These are phyloP conservation scores for Tulasnella sp. DNA, from an alignment of 768 basidiomycete species.

Conservation along the genomic window DNA sequence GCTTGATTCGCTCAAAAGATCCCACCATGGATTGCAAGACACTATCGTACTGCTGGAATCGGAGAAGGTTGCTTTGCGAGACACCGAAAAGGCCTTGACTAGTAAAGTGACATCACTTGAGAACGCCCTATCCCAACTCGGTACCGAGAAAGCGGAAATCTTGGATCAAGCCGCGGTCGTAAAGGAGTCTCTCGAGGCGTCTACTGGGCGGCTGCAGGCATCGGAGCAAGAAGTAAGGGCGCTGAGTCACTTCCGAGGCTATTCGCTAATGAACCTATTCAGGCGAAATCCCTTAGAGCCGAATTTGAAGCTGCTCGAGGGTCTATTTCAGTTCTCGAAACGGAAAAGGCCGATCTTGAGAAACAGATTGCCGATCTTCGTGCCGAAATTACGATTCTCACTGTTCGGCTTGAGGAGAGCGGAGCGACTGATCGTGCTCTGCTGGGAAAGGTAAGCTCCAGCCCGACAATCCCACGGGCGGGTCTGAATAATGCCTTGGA, in stretches of 20 bases:
- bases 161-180: background rate
- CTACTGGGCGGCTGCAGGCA: background rate
- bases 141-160: background rate
- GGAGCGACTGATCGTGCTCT: constrained; percentile 5
- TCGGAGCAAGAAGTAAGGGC: background rate
- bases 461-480: background rate
- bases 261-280: background rate
- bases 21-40: background rate
- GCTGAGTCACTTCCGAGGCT: background rate
- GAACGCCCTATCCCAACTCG: background rate
- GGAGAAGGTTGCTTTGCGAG: background rate
- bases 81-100: background rate
- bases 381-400: background rate
- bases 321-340: constrained; percentile 6
- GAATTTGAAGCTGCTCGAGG: background rate
- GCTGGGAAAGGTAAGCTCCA: constrained; percentile 1
- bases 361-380: background rate
- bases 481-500: background rate
- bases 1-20: background rate
- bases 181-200: background rate
- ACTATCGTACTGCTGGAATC: background rate
- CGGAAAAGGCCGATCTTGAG: background rate
- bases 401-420: background rate
- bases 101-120: background rate
- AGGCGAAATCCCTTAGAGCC: background rate